Evolutionary conservation across 2,329 filamentous ascomycete species (phyloP), one percentile per base, ranked within the genome.

Genomic region (Fusarium papillatum): DNA sequence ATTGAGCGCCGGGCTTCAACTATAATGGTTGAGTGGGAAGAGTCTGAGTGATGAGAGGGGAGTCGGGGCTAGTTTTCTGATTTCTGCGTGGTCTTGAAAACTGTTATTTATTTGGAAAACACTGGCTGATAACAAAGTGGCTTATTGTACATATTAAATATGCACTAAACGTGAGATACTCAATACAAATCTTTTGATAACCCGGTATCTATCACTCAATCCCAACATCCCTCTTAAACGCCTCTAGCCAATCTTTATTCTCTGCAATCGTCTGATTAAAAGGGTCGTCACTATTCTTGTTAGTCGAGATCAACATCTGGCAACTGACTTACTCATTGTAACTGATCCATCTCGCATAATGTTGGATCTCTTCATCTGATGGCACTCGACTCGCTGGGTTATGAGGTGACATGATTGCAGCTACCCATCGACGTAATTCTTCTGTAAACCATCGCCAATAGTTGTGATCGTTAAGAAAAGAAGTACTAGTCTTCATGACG

Each of bases 331-430:
- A 80, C 79, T 79, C 77, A 4, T 80, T 78, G 19, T 77, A 80
- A n/a, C 73, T 74, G 4, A 80, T 73, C 76, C 79, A 80, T 8
- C 79, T 70, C 0, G 79, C 78, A n/a, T 80, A 79, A 36, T 80
- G 78, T 2, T 80, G 78, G 10, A 80, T 79, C 50, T 80, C 79
- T 29, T 78, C 71, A 9, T 80, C 79, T 0, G 76, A 72, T 1
- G 79, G 79, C 0, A 80, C 63, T 4, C 79, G 69, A 24, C 71
- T 74, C 0, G 75, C 73, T 0, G 79, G 79, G 3, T 80, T 80
- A 11, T 80, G 74, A 0, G 79, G 73, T 0, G 79, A 80, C 70
- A 80, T 78, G 14, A 80, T 80, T 2, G 72, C 77, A 1, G 71
- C 68, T 2, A 80, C 77, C 78, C 78, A 80, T 8, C 78, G 72